Evolutionary conservation across 805 yeast genomes (phyloP), one percentile per base, ranked within the genome.

Genomic region (Monosporozyma aquatica): DNA sequence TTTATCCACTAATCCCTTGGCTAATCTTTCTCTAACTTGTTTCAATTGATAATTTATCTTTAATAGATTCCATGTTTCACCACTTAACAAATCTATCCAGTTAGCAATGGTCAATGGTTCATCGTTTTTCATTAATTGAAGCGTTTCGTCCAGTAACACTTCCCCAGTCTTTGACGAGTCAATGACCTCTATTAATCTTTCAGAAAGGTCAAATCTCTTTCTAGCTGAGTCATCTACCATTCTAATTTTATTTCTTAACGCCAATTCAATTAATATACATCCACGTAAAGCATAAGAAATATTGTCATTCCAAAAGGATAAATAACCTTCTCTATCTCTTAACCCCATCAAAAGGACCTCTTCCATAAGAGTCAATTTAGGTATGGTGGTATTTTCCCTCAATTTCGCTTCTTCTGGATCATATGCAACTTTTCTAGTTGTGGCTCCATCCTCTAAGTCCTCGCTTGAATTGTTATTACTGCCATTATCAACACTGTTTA

Each of bases 221-320:
- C 97, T 77, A 10, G 90, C 86, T 2, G 97, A 87, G 60, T 92
- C 98, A 58, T 86, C 86, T 39, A 87, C 82, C 70, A 92, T 78
- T 42, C 87, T 74, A 55, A 92, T 86, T 58, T 85, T 84, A 45
- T 87, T 89, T 52, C 97, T 76, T 55, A 92, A 76, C 2, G 97
- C 95, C 64, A 92, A 72, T 64, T 92, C 98, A 60, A 92, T 74
- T 42, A 92, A 58, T 46, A 92, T 90, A 61, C 96, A 83, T 10
- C 98, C 98, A 55, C 98, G 78, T 46, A 92, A 72, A 1, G 97
- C 95, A 66, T 92, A 92, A 20, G 97, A 87, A 42, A 92, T 89
- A 64, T 87, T 89, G 65, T 92, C 98, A 61, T 92, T 92, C 98
- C 98, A 92, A 66, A 92, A 92, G 23, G 96, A 87, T 36, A 92